phyloP scores from a whole-genome alignment of 169 alveolate genomes.

The Perkinsus olseni region DNA sequence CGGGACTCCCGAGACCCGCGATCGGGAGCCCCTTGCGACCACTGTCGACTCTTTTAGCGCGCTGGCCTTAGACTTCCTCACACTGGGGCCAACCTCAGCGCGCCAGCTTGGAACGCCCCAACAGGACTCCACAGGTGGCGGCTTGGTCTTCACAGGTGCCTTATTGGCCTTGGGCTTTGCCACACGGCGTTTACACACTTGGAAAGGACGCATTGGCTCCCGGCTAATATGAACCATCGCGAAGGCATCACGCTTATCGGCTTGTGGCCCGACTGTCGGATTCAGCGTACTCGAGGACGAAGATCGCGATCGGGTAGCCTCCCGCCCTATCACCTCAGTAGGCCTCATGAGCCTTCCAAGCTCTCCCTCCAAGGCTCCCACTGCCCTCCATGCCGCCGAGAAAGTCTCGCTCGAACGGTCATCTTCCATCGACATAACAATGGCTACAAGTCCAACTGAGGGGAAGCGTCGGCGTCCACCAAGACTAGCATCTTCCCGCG shows the following conservation, averaged over 20 bases:
- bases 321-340: background rate
- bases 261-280: background rate
- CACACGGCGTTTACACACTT: background rate
- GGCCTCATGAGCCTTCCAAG: background rate
- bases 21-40: no score
- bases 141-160: background rate
- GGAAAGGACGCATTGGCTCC: background rate
- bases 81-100: background rate
- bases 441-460: no score
- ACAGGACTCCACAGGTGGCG: background rate
- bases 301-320: background rate
- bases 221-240: background rate
- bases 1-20: background rate
- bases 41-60: no score
- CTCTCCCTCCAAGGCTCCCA: background rate
- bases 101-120: background rate
- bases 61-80: background rate
- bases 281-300: background rate
- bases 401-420: background rate
- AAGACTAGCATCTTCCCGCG: background rate
- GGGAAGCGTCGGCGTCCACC: no score
- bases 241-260: background rate
- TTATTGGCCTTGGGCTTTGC: background rate
- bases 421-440: background rate
- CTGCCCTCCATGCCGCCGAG: background rate